A percentile compares a stretch with the other conserved stretches of the same genome.
Evolutionary conservation across 176 grass and related monocot genomes (phyloP).

Genomic region (sorghum (Sorghum bicolor)): DNA sequence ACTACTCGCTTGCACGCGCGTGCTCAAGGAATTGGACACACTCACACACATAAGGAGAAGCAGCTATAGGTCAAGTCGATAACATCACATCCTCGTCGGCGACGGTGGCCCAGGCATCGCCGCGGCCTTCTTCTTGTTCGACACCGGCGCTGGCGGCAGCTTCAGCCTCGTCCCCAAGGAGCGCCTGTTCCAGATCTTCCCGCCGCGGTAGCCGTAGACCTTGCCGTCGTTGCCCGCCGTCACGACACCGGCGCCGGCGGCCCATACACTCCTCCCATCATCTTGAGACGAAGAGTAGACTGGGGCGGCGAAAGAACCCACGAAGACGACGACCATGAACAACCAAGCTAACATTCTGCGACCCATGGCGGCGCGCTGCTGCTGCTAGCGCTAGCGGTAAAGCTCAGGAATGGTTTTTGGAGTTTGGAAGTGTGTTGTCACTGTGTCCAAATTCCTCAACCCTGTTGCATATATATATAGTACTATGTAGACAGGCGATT

Average conservation of each 20-base stretch:
- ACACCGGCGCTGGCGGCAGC: background rate
- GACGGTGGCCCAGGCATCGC: background rate
- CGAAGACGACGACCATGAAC: background rate
- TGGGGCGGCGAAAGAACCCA: background rate
- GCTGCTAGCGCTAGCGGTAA: background rate
- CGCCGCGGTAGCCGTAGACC: background rate
- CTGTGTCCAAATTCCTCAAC: background rate
- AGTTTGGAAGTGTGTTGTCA: background rate
- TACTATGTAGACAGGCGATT: too few relatives aligned
- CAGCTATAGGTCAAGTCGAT: too few relatives aligned
- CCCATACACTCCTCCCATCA: background rate
- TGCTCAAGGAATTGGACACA: background rate
- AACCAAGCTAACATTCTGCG: background rate
- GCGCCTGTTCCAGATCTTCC: conserved; percentile 21
- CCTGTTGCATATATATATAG: background rate
- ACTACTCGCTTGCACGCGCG: too few relatives aligned
- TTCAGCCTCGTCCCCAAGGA: background rate
- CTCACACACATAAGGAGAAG: background rate
- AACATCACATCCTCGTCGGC: background rate
- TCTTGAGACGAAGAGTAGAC: background rate
- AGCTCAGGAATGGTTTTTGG: background rate
- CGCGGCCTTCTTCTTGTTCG: conserved; percentile 9
- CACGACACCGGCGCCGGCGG: too few relatives aligned
- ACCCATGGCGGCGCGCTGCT: background rate
- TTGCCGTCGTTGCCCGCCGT: background rate